Evolutionary conservation across 768 basidiomycete species (phyloP).

Genomic region (Leucosporidium scottii): DNA sequence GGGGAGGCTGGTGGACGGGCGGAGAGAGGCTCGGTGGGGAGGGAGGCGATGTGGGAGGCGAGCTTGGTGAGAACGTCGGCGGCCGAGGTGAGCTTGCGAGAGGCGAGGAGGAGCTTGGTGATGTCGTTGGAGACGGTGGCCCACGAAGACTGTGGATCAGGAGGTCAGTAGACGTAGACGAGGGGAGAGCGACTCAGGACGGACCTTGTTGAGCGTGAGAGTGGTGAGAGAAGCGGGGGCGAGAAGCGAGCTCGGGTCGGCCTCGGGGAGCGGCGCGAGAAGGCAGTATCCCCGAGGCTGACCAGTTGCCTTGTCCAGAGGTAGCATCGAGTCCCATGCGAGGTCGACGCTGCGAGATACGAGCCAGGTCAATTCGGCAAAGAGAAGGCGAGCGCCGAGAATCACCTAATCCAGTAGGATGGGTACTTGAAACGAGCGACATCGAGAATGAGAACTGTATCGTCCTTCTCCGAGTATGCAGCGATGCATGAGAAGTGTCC

Average conservation of each 20-base stretch:
- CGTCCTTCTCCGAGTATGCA: slow-evolving; percentile 14
- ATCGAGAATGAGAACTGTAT: slow-evolving; percentile 32
- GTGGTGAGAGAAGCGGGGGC: slow-evolving; percentile 20
- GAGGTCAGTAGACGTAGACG: background rate
- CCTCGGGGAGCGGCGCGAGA: slow-evolving; percentile 5
- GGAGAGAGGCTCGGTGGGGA: slow-evolving; percentile 5
- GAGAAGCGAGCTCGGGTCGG: slow-evolving; percentile 8
- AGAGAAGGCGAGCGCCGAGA: no score
- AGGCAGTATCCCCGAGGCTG: slow-evolving; percentile 32
- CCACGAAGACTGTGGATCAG: slow-evolving; percentile 19
- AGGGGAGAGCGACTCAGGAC: background rate
- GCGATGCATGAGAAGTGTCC: slow-evolving; percentile 33
- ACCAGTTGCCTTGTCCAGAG: slow-evolving; percentile 34
- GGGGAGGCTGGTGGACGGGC: background rate
- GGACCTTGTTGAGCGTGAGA: slow-evolving; percentile 30
- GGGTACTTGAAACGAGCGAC: slow-evolving; percentile 34
- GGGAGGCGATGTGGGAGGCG: slow-evolving; percentile 4
- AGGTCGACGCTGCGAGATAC: background rate
- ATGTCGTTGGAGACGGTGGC: slow-evolving; percentile 11
- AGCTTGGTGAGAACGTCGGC: slow-evolving; percentile 2
- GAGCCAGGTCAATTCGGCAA: no score
- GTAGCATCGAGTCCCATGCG: slow-evolving; percentile 27
- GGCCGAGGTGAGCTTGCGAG: background rate
- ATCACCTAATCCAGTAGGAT: slow-evolving; percentile 28
- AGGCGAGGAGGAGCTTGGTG: slow-evolving; percentile 17